Percentiles rank a stretch among this genome's conserved stretches.
phyloP scores from a whole-genome alignment of 1,284 basidiomycete species.

The Ceratobasidium sp. region DNA sequence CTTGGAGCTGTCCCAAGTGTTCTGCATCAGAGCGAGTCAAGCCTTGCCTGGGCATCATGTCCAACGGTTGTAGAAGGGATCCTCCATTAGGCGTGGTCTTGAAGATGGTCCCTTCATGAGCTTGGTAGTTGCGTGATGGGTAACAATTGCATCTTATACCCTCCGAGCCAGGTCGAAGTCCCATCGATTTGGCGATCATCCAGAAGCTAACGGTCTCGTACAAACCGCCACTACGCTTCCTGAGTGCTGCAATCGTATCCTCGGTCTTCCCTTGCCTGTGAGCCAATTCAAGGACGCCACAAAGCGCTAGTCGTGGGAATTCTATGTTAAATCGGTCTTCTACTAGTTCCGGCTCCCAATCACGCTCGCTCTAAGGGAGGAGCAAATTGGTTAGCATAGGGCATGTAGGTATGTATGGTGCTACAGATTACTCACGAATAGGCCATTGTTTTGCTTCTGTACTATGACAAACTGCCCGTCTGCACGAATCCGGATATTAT shows the following conservation, averaged over 20 bases:
- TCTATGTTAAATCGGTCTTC: too few relatives aligned
- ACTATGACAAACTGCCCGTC: slow-evolving; percentile 9
- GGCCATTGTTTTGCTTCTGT: slow-evolving; percentile 27
- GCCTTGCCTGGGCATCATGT: not conserved
- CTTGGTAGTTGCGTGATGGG: not conserved
- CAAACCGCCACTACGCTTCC: not conserved
- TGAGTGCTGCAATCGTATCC: slow-evolving; percentile 2
- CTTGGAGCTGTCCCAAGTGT: not conserved
- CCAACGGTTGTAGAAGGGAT: slow-evolving; percentile 1
- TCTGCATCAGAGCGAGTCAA: not conserved
- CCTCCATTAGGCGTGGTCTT: not conserved
- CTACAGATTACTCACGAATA: not conserved
- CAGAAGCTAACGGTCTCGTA: slow-evolving; percentile 11
- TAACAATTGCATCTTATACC: not conserved
- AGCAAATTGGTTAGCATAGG: too few relatives aligned
- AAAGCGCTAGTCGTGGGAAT: too few relatives aligned
- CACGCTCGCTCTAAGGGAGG: slow-evolving; percentile 1
- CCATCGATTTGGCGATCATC: not conserved
- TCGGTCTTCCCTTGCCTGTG: slow-evolving; percentile 2
- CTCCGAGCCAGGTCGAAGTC: not conserved
- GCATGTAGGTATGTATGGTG: not conserved
- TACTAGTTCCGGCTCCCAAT: slow-evolving; percentile 15
- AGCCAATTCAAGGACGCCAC: not conserved
- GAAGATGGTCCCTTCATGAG: slow-evolving; percentile 4
- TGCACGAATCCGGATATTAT: slow-evolving; percentile 12